Percentiles rank a stretch among this genome's conserved stretches.
These are phyloP conservation scores for Xylaria bambusicola DNA, from an alignment of 495 filamentous ascomycete genomes.

Conservation along the genomic window DNA sequence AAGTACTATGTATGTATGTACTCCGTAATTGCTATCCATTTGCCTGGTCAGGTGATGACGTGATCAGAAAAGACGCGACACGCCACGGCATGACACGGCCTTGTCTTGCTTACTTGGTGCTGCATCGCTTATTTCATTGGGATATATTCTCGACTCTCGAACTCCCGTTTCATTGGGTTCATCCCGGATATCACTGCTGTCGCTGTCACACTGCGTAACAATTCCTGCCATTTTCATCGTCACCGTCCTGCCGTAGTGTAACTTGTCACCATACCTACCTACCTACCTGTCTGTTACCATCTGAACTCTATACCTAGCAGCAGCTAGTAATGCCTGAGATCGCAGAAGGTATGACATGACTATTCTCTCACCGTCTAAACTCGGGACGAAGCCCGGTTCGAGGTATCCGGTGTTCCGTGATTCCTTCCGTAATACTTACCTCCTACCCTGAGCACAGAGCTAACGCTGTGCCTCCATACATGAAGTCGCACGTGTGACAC, in stretches of 20 bases:
- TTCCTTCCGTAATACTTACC: too few relatives aligned
- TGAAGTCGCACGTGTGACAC: slow-evolving; percentile 77
- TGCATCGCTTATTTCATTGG: too few relatives aligned
- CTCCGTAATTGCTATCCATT: too few relatives aligned
- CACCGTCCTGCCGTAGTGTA: background rate
- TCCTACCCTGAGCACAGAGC: background rate
- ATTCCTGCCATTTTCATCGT: background rate
- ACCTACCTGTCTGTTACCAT: too few relatives aligned
- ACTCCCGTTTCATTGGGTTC: background rate
- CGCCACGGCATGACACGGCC: background rate
- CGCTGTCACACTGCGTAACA: background rate
- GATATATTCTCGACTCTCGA: too few relatives aligned
- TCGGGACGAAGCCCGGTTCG: too few relatives aligned
- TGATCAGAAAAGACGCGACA: slow-evolving; percentile 2
- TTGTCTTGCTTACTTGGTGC: too few relatives aligned
- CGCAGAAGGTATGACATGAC: slow-evolving; percentile 60
- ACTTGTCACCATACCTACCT: background rate
- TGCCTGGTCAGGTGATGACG: slow-evolving; percentile 17
- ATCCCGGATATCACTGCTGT: background rate
- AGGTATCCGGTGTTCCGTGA: too few relatives aligned
- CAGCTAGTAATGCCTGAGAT: slow-evolving; percentile 70
- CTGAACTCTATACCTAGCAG: background rate
- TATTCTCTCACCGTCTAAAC: too few relatives aligned
- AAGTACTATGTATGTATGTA: too few relatives aligned
- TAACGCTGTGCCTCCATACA: slow-evolving; percentile 11